phyloP scores from a whole-genome alignment of 257 asterid species.

The Datura wrightii region DNA sequence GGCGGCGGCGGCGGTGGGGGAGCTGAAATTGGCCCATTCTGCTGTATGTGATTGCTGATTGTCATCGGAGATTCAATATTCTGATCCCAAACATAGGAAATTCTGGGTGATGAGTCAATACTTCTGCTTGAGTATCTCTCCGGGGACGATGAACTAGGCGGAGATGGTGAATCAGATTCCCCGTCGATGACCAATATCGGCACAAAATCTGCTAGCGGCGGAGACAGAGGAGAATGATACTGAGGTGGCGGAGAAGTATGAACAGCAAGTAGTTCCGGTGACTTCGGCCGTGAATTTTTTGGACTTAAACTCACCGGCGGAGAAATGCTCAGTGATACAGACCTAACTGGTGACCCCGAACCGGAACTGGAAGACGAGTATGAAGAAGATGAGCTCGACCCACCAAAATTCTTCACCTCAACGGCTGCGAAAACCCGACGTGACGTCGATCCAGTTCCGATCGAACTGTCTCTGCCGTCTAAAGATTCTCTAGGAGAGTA shows the following conservation, averaged over 20 bases:
- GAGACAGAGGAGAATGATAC: constrained; percentile 27
- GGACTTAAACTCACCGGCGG: constrained; percentile 78
- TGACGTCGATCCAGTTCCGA: constrained; percentile 73
- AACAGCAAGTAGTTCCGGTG: constrained; percentile 83
- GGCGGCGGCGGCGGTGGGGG: constrained; percentile 41
- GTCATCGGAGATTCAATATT: constrained; percentile 38
- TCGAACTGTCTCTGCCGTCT: constrained; percentile 64
- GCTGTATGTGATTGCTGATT: constrained; percentile 37
- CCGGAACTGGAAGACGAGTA: constrained; percentile 77
- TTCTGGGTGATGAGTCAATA: constrained; percentile 64
- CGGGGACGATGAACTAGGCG: constrained; percentile 74
- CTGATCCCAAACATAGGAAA: constrained; percentile 51
- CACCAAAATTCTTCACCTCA: constrained; percentile 53
- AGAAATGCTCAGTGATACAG: constrained; percentile 76
- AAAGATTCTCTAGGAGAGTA: constrained; percentile 83
- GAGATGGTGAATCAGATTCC: constrained; percentile 53
- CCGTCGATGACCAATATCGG: constrained; percentile 28
- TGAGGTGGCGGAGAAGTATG: constrained; percentile 49
- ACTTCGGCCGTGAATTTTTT: constrained; percentile 64
- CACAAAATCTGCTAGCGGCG: constrained; percentile 35
- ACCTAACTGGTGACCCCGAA: constrained; percentile 80
- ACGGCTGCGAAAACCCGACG: constrained; percentile 61
- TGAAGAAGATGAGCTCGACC: constrained; percentile 62
- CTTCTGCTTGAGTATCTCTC: constrained; percentile 66
- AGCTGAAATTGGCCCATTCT: constrained; percentile 29